Conservation (phyloP, 1,284 basidiomycete species). For the Grifola frondosa region DNA sequence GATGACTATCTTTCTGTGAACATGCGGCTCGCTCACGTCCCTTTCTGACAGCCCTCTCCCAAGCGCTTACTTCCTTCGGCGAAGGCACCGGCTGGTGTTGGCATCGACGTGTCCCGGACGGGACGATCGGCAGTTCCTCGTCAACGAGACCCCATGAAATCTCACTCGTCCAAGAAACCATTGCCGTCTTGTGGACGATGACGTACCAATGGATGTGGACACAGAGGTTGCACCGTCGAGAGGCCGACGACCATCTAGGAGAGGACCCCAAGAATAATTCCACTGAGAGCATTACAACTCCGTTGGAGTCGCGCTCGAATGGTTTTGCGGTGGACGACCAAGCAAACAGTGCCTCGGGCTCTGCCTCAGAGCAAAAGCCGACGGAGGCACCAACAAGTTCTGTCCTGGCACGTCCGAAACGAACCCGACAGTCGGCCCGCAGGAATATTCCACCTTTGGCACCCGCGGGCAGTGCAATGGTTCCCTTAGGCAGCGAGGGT, state of each 20-base stretch:
- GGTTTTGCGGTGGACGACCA: not conserved
- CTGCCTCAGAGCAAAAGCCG: no score
- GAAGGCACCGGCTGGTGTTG: not conserved
- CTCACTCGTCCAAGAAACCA: slow-evolving; percentile 7
- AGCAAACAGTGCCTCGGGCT: slow-evolving; percentile 3
- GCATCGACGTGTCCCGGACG: slow-evolving; percentile 6
- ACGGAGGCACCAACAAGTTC: slow-evolving; percentile 4
- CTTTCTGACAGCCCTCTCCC: no score
- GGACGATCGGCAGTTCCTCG: slow-evolving; percentile 9
- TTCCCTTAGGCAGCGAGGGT: not conserved
- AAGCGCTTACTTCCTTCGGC: not conserved
- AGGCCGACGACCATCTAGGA: slow-evolving; percentile 17
- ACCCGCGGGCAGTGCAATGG: not conserved
- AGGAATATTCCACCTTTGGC: slow-evolving; percentile 2
- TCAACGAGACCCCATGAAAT: slow-evolving; percentile 3
- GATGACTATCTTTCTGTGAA: no score
- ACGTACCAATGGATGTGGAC: slow-evolving; percentile 14
- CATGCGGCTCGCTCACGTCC: no score
- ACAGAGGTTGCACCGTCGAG: slow-evolving; percentile 14
- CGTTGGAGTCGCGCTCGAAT: not conserved
- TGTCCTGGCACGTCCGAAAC: slow-evolving; percentile 8
- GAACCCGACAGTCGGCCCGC: slow-evolving; percentile 16
- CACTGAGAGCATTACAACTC: not conserved
- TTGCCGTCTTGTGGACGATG: slow-evolving; percentile 11
- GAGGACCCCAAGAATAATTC: slow-evolving; percentile 10